Evolutionary conservation across 306 rosid genomes (phyloP), one percentile per base, ranked within the genome.

Genomic region (Lotus japonicus): DNA sequence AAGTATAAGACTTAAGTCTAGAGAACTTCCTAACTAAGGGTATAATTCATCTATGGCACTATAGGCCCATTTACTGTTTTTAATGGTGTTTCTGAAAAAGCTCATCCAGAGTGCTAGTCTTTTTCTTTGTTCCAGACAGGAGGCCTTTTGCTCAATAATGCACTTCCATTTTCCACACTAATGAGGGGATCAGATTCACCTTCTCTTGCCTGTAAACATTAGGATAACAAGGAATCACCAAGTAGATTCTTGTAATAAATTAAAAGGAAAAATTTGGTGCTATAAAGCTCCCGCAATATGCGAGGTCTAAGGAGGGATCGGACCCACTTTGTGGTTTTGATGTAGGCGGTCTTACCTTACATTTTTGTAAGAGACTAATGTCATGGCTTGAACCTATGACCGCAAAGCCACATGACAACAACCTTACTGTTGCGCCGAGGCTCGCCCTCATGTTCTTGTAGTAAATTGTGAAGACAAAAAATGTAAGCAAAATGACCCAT

Each of bases 111-210:
- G 36, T 31, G 74, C 23, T 87, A 85, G 81, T 89, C 95, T 73
- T 80, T 85, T 77, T 87, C 90, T 75, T 86, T 89, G 80, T 58
- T 83, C 95, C 96, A 89, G 9, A 57, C 57, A 12, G 86, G 78
- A 7, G 52, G 72, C 53, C 76, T 85, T 57, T 85, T 90, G 71
- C 69, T 85, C 49, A 83, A 74, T 12, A 80, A 41, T 38, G 76
- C 71, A 41, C 53, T 50, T 72, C 89, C 92, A 65, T 57, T 81
- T 77, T 89, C 98, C 56, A 72, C 84, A 18, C 51, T 62, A 18
- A 92, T 60, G 26, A 89, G 84, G 50, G 95, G 85, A 81, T 89
- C 96, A 11, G 78, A 66, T 68, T 92, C 98, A 42, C 72, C 81
- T 61, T 89, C 98, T 66, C 81, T 89, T 8, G 64, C 85, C 98